phyloP scores from a whole-genome alignment of 164 flowering plant genomes.

The Stephania yunnanensis region DNA sequence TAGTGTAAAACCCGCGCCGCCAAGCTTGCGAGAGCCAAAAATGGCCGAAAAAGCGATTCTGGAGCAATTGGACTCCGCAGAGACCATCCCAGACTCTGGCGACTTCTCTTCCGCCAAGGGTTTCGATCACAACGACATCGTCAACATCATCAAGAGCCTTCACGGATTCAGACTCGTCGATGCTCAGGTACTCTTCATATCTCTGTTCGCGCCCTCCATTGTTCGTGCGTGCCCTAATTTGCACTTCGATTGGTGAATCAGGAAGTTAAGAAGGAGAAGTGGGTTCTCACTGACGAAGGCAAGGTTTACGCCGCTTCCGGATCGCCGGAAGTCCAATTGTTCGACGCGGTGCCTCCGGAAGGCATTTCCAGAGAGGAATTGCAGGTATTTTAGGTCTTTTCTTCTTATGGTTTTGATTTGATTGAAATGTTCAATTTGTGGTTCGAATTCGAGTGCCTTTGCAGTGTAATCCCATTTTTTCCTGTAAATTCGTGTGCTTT shows the following conservation, averaged over 20 bases:
- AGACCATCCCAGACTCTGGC: slow-evolving; percentile 66
- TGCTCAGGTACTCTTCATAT: slow-evolving; percentile 44
- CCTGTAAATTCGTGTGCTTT: background rate
- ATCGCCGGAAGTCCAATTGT: slow-evolving; percentile 76
- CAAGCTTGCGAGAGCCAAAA: background rate
- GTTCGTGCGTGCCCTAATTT: background rate
- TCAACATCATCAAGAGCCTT: slow-evolving; percentile 75
- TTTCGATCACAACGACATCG: slow-evolving; percentile 60
- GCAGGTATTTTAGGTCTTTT: slow-evolving; percentile 38
- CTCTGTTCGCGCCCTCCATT: background rate
- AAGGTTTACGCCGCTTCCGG: slow-evolving; percentile 53
- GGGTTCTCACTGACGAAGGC: slow-evolving; percentile 85
- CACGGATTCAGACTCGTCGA: slow-evolving; percentile 59
- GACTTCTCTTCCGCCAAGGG: slow-evolving; percentile 44
- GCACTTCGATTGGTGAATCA: slow-evolving; percentile 15
- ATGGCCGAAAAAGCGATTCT: slow-evolving; percentile 81
- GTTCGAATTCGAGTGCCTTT: background rate
- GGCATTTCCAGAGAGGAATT: slow-evolving; percentile 66
- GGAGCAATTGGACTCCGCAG: slow-evolving; percentile 43
- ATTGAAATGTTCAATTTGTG: background rate
- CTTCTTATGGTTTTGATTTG: background rate
- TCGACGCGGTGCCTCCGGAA: slow-evolving; percentile 70
- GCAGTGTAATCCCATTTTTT: background rate
- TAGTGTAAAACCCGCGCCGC: background rate
- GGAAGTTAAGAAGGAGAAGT: slow-evolving; percentile 80